phyloP scores from a whole-genome alignment of 2,329 filamentous ascomycete genomes.

The Fusarium ramigenum region DNA sequence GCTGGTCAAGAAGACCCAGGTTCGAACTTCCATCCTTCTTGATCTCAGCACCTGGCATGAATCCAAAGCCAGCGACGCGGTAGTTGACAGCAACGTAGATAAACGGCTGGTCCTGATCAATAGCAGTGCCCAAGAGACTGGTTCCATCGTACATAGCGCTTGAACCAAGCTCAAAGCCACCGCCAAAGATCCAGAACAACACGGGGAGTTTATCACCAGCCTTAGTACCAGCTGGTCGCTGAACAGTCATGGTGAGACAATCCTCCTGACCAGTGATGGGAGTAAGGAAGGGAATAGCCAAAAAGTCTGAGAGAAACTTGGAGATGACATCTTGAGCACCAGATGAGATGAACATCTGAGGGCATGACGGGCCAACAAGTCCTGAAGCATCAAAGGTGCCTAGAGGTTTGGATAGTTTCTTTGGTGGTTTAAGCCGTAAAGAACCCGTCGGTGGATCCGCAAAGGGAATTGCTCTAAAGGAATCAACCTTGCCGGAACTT shows the following conservation, averaged over 20 bases:
- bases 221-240: constrained; percentile 65
- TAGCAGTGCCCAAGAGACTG: constrained; percentile 56
- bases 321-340: constrained; percentile 51
- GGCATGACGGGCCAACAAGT: constrained; percentile 67
- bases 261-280: constrained; percentile 67
- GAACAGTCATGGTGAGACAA: constrained; percentile 69
- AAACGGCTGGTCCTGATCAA: constrained; percentile 62
- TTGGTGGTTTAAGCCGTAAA: constrained; percentile 75
- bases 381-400: constrained; percentile 71
- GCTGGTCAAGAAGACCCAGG: constrained; percentile 76
- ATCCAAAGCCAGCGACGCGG: constrained; percentile 78
- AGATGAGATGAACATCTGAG: constrained; percentile 73
- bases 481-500: constrained; percentile 63
- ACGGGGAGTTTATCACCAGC: constrained; percentile 69
- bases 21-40: constrained; percentile 74
- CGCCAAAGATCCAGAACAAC: constrained; percentile 76
- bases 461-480: constrained; percentile 79
- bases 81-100: constrained; percentile 84
- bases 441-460: constrained; percentile 73
- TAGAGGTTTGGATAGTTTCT: constrained; percentile 62
- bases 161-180: constrained; percentile 67
- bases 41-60: constrained; percentile 75
- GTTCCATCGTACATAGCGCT: constrained; percentile 63
- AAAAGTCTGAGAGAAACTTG: constrained; percentile 58
- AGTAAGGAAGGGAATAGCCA: constrained; percentile 68